Evolutionary conservation across 2,329 filamentous ascomycete genomes (phyloP).

Genomic region (Sporothrix inflata): DNA sequence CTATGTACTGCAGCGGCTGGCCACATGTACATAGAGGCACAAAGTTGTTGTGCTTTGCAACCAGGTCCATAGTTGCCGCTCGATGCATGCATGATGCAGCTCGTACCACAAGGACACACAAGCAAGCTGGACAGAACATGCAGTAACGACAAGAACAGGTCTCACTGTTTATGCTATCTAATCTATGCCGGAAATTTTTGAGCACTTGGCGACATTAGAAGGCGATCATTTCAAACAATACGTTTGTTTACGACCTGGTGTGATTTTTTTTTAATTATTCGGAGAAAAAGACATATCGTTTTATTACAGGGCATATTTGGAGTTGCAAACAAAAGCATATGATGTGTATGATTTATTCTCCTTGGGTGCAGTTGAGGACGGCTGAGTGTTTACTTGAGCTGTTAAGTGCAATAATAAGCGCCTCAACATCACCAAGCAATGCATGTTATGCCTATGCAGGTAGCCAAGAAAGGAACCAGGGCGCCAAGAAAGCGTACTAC

Average conservation of each 20-base stretch:
- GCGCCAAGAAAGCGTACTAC: too few species aligned
- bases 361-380: not conserved
- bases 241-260: not conserved
- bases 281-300: not conserved
- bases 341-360: not conserved
- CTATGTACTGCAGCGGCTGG: too few species aligned
- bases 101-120: not conserved
- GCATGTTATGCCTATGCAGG: not conserved
- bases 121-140: not conserved
- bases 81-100: not conserved
- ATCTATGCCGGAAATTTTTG: not conserved
- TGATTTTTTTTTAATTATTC: too few species aligned
- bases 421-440: not conserved
- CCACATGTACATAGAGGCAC: not conserved
- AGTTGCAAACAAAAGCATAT: not conserved
- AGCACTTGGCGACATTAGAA: not conserved
- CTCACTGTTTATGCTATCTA: not conserved
- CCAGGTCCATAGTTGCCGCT: not conserved
- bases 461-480: not conserved
- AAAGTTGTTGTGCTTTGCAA: not conserved
- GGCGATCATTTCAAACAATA: not conserved
- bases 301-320: not conserved
- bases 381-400: not conserved
- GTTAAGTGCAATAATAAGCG: not conserved
- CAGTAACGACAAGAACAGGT: not conserved